phyloP scores from a whole-genome alignment of 2,329 filamentous ascomycete genomes.

The Trichocomaceae sp. region DNA sequence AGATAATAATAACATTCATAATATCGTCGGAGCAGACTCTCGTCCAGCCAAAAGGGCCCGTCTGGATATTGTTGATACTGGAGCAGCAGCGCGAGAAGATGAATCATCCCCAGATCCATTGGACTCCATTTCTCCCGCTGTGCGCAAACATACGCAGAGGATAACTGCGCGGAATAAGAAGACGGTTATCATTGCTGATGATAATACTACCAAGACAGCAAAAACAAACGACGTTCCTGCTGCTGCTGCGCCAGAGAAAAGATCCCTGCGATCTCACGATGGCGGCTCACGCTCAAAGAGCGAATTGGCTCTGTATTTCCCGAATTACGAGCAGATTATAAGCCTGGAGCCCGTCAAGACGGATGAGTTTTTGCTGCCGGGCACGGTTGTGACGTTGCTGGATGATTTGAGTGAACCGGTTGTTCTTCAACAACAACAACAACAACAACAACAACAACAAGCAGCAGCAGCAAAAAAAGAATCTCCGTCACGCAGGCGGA shows the following conservation, averaged over 20 bases:
- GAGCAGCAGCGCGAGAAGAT: slow-evolving; percentile 7
- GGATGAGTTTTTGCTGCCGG: slow-evolving; percentile 60
- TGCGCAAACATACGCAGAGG: slow-evolving; percentile 8
- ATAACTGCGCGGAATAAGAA: background rate
- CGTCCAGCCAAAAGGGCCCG: slow-evolving; percentile 11
- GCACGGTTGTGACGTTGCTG: slow-evolving; percentile 66
- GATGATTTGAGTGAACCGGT: slow-evolving; percentile 47
- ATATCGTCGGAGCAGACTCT: background rate
- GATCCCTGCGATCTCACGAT: slow-evolving; percentile 81
- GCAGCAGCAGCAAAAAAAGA: slow-evolving; percentile 2
- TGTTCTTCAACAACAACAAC: slow-evolving; percentile 10
- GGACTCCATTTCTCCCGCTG: slow-evolving; percentile 21
- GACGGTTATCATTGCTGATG: slow-evolving; percentile 6
- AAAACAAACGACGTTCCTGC: background rate
- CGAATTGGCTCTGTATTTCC: slow-evolving; percentile 83
- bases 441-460: background rate
- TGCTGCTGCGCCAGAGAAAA: slow-evolving; percentile 44
- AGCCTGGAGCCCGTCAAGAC: slow-evolving; percentile 73
- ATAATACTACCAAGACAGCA: background rate
- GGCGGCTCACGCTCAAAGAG: slow-evolving; percentile 77
- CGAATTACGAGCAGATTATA: slow-evolving; percentile 90
- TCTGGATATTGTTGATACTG: slow-evolving; percentile 5
- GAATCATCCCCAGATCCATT: slow-evolving; percentile 23
- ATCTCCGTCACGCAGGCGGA: slow-evolving; percentile 9
- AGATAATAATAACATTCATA: background rate